Base-by-base conservation (phyloP, 768 basidiomycete genomes). In the Termitomyces sp. region DNA sequence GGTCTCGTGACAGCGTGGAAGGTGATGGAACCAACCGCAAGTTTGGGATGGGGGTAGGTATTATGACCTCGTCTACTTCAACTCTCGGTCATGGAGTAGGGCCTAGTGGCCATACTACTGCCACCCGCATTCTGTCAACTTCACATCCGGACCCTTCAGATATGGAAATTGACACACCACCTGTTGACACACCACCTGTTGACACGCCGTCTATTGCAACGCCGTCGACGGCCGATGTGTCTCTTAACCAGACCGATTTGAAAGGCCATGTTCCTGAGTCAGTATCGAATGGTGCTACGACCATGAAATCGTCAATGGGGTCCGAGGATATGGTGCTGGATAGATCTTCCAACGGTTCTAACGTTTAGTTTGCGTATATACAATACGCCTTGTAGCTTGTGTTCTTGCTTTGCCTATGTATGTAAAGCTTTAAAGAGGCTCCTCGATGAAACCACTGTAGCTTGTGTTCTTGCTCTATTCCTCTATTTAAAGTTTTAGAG, bases 41-140 rank as follows among this genome's bases (percentile, higher is more conserved):
- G 67, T 89, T 88, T 63, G 86, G 86, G 36, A 82, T 87, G 64
- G 83, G 85, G 8, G 81, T 85, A 6, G 89, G 89, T 20, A 92
- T 92, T 64, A 80, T 92, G 78, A 83, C 81, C 47, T 83, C 88
- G 31, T 64, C 66, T 45, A 84, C 85, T 17, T 74, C 82, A 3
- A 73, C 80, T 38, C 78, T 80, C 29, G 85, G 87, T 0, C 87
- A 88, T 63, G 88, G 89, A 15, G 88, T 87, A 32, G 90, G 90
- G 5, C 90, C 90, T 4, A 92, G 90, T 71, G 88, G 82, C 2
- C 82, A 89, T 65, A 82, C 79, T 12, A 86, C 83, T n/a, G 77
- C 75, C 37, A 79, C 78, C 14, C 76, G 81, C 36, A 76, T 83
- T 48, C 64, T 81, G 38, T 77, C 78, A 7, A 69, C 66, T 11